These are phyloP conservation scores for Coemansia sp. DNA, from an alignment of 192 early-diverging fungal species.

Conservation along the genomic window DNA sequence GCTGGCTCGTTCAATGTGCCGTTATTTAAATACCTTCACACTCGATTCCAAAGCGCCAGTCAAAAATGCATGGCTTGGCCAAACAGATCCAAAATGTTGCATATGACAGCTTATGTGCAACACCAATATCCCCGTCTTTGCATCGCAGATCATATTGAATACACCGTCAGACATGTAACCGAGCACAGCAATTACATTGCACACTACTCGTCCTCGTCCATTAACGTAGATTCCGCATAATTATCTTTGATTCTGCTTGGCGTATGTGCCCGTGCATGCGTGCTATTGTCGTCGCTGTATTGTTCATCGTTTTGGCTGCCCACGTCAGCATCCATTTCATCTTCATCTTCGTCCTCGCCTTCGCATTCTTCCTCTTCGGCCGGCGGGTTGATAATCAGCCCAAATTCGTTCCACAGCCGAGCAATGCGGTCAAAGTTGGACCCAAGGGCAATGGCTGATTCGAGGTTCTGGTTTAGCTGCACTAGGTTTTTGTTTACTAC, in stretches of 20 bases:
- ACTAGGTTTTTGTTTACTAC: conserved; percentile 34
- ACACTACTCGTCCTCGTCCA: conserved; percentile 10
- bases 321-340: neutral
- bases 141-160: neutral
- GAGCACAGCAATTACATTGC: neutral
- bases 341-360: neutral
- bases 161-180: neutral
- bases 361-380: conserved; percentile 16
- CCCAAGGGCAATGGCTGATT: conserved; percentile 44
- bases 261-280: neutral
- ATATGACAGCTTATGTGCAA: neutral
- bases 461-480: conserved; percentile 52
- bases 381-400: conserved; percentile 36
- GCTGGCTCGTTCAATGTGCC: neutral
- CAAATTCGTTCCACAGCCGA: conserved; percentile 48
- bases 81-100: neutral
- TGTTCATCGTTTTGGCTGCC: neutral
- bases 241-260: neutral
- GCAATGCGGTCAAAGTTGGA: conserved; percentile 41
- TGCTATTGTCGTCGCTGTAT: conserved; percentile 4
- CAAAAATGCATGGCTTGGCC: neutral
- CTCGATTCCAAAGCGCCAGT: neutral
- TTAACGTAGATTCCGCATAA: neutral
- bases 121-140: neutral
- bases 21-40: neutral